phyloP scores from a whole-genome alignment of 345 rosid genomes.

The Psidium friedrichsthalianum region DNA sequence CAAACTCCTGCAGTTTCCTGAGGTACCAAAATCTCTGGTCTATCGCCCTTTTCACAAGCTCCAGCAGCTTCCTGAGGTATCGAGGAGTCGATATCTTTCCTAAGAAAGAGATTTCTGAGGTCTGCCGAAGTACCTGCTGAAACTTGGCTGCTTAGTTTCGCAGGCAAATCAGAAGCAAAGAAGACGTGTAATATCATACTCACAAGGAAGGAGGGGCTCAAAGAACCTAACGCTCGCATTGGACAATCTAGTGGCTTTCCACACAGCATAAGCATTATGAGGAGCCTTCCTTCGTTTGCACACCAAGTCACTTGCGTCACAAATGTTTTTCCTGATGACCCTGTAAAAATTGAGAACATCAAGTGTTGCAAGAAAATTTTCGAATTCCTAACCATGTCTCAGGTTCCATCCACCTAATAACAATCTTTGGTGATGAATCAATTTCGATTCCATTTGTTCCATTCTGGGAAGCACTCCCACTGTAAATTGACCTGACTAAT shows the following conservation, averaged over 20 bases:
- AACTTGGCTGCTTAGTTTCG: conserved; percentile 12
- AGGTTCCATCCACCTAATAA: not conserved
- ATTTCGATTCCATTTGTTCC: not conserved
- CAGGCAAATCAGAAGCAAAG: not conserved
- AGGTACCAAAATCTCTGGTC: not conserved
- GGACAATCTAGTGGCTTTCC: conserved; percentile 28
- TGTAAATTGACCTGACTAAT: not conserved
- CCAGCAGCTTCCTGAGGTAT: not conserved
- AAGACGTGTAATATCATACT: conserved; percentile 6
- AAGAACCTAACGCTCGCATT: conserved; percentile 21
- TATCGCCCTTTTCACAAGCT: not conserved
- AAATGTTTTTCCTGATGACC: conserved; percentile 31
- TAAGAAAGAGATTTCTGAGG: conserved; percentile 31
- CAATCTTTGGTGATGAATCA: not conserved
- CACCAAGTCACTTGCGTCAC: conserved; percentile 54
- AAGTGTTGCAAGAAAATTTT: not conserved
- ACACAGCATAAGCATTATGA: conserved; percentile 21
- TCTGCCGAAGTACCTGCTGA: conserved; percentile 40
- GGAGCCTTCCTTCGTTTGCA: conserved; percentile 37
- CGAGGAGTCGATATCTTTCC: not conserved
- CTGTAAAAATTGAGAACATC: conserved; percentile 24
- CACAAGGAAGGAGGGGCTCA: conserved; percentile 59
- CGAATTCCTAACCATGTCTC: not conserved
- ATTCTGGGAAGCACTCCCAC: not conserved
- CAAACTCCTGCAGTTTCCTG: not conserved